Evolutionary conservation across 1,284 basidiomycete species (phyloP).

Genomic region (Ganoderma lucidum): DNA sequence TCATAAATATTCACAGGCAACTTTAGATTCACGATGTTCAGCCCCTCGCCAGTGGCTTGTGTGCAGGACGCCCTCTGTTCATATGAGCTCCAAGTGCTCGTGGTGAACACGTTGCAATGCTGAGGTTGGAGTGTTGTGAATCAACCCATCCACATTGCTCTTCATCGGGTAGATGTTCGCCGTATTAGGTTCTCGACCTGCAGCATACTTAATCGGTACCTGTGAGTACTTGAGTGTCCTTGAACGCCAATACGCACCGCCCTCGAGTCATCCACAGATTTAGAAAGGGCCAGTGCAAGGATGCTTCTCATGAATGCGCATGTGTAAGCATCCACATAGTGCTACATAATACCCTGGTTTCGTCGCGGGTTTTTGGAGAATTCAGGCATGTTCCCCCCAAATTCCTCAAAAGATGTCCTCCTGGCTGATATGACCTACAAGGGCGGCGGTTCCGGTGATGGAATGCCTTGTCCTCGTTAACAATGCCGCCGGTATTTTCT

Average conservation of each 20-base stretch:
- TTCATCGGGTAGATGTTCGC: neutral
- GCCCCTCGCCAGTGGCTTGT: neutral
- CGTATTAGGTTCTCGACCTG: neutral
- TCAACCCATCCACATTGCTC: neutral
- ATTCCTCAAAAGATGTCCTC: neutral
- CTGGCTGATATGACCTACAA: neutral
- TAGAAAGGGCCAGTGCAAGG: neutral
- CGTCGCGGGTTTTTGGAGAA: neutral
- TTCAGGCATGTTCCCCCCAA: neutral
- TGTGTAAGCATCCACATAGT: neutral
- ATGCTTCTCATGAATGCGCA: neutral
- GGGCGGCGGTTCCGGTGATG: neutral
- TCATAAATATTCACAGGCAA: neutral
- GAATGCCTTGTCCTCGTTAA: neutral
- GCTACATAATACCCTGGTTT: neutral
- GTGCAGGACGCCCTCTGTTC: neutral
- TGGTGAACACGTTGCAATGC: neutral
- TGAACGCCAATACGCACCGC: neutral
- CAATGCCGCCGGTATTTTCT: neutral
- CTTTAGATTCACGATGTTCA: neutral
- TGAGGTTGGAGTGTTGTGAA: too few species aligned
- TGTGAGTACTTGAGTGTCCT: neutral
- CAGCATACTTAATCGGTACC: neutral
- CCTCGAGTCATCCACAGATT: neutral
- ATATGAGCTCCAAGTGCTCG: neutral